Conservation (phyloP, 192 early-diverging fungal species). For the Coemansia guatemalensis region DNA sequence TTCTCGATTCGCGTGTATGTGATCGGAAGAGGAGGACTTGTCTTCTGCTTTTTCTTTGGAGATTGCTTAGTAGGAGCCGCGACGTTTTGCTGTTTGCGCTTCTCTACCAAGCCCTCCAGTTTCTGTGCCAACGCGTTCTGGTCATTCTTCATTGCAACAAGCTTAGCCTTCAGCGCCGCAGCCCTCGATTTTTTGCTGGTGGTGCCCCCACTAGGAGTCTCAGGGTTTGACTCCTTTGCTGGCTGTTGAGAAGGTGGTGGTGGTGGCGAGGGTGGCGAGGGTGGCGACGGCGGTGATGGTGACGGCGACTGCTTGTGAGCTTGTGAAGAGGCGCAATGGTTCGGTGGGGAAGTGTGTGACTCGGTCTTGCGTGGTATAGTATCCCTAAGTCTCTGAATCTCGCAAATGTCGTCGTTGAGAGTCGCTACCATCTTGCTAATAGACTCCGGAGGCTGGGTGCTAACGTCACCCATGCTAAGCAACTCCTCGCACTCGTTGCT, state of each 20-base stretch:
- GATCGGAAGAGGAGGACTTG: neutral
- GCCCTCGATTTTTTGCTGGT: neutral
- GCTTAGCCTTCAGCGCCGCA: constrained; percentile 14
- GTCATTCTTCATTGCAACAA: constrained; percentile 26
- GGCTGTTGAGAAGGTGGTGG: neutral
- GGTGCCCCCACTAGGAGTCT: neutral
- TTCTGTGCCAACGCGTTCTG: constrained; percentile 20
- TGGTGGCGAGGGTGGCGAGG: neutral
- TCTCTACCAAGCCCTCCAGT: constrained; percentile 16
- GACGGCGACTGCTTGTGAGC: neutral
- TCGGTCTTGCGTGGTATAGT: no score
- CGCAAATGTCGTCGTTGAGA: constrained; percentile 15
- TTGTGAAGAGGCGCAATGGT: no score
- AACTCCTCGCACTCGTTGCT: neutral
- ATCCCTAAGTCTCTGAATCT: constrained; percentile 12
- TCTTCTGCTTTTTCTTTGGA: neutral
- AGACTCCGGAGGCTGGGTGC: no score
- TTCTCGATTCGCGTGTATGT: neutral
- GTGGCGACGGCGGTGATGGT: neutral
- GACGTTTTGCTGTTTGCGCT: constrained; percentile 14
- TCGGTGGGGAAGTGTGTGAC: no score
- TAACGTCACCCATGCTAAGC: neutral
- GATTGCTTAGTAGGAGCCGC: neutral
- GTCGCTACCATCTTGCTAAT: neutral
- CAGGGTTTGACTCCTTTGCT: neutral